Evolutionary conservation across 1,139 yeast species (phyloP).

Genomic region (Yamadazyma triangularis): DNA sequence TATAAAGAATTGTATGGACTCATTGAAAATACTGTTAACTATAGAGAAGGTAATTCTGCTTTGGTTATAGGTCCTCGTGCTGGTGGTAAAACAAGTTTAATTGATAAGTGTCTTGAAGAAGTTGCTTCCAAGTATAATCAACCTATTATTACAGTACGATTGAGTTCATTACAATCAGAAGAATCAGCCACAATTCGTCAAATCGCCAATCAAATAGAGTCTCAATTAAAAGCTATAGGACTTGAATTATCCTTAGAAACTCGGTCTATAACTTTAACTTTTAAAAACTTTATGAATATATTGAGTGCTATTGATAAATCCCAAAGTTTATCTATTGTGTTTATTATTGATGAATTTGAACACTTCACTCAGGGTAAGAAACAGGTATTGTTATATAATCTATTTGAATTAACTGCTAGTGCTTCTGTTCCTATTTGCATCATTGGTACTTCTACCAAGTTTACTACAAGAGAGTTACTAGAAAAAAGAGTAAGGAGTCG

Average conservation of each 20-base stretch:
- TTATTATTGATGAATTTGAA: constrained; percentile 84
- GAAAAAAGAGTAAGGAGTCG: constrained; percentile 91
- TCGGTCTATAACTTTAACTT: constrained; percentile 38
- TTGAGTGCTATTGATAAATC: constrained; percentile 14
- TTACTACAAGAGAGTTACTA: constrained; percentile 71
- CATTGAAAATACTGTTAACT: constrained; percentile 60
- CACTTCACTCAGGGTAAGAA: constrained; percentile 65
- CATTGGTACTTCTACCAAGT: constrained; percentile 71
- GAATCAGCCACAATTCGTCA: constrained; percentile 80
- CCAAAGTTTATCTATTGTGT: constrained; percentile 53
- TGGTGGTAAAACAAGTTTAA: constrained; percentile 66
- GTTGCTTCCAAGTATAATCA: constrained; percentile 34
- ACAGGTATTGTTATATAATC: constrained; percentile 80
- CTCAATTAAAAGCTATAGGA: constrained; percentile 22
- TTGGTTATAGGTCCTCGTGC: constrained; percentile 78
- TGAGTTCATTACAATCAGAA: constrained; percentile 75
- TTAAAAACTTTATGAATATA: constrained; percentile 33
- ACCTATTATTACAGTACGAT: constrained; percentile 55
- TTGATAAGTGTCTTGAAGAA: constrained; percentile 53
- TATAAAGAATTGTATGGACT: constrained; percentile 8
- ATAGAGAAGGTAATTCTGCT: constrained; percentile 78
- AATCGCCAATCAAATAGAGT: constrained; percentile 78
- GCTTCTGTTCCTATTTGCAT: constrained; percentile 76
- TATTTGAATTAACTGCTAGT: constrained; percentile 80
- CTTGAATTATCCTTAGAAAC: constrained; percentile 38